Conservation (phyloP, 352 stramenopile species). For the Salisapilia sapeloensis region DNA sequence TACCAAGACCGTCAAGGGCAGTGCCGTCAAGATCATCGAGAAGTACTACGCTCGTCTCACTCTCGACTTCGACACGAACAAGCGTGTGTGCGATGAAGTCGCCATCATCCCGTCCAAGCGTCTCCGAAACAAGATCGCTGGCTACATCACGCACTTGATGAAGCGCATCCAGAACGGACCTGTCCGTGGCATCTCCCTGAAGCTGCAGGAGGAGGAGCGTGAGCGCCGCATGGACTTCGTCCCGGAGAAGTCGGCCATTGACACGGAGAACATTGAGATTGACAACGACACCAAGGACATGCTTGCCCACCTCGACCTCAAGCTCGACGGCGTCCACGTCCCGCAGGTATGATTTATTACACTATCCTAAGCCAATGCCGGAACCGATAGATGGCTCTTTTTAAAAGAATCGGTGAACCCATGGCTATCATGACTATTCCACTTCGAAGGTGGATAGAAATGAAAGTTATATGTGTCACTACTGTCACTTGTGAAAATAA, state of each 20-base stretch:
- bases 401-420: conserved; percentile 31
- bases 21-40: conserved; percentile 99
- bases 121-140: conserved; percentile 99
- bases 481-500: too few relatives aligned
- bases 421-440: conserved; percentile 9
- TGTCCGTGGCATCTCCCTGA: conserved; percentile 99
- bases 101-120: conserved; percentile 99
- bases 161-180: conserved; percentile 99
- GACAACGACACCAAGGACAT: conserved; percentile 98
- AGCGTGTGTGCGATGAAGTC: conserved; percentile 93
- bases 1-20: conserved; percentile 99
- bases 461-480: too few relatives aligned
- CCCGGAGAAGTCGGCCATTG: conserved; percentile 92
- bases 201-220: conserved; percentile 99
- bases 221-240: conserved; percentile 99
- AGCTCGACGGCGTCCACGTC: conserved; percentile 81
- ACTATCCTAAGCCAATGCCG: conserved; percentile 39
- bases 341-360: conserved; percentile 47
- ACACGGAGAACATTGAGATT: conserved; percentile 91
- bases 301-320: conserved; percentile 91
- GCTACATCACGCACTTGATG: conserved; percentile 99
- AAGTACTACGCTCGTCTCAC: conserved; percentile 99
- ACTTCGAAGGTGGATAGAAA: not conserved
- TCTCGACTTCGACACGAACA: conserved; percentile 99
- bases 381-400: conserved; percentile 28